phyloP scores from a whole-genome alignment of 1,284 basidiomycete species.

The Irpex sp. region DNA sequence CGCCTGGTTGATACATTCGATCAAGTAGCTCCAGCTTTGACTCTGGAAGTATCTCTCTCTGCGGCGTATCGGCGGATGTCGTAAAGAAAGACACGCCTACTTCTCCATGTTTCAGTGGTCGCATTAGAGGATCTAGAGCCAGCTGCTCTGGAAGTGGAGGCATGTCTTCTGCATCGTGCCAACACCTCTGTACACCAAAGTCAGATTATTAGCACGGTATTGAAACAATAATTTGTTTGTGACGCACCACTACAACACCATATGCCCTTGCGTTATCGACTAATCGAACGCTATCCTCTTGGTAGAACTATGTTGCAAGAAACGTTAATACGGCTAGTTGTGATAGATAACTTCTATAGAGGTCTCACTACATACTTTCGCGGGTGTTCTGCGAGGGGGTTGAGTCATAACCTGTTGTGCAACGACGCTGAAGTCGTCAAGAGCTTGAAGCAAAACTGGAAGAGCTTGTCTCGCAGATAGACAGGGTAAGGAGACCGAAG shows the following conservation, averaged over 20 bases:
- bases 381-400: slow-evolving; percentile 8
- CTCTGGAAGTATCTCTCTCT: slow-evolving; percentile 70
- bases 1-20: slow-evolving; percentile 77
- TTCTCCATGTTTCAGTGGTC: slow-evolving; percentile 75
- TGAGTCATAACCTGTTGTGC: background rate
- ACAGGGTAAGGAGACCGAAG: background rate
- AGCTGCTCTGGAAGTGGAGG: slow-evolving; percentile 38
- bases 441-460: background rate
- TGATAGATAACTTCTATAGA: background rate
- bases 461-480: background rate
- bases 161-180: slow-evolving; percentile 77
- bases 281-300: slow-evolving; percentile 69
- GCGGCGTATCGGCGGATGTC: slow-evolving; percentile 30
- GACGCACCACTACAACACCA: slow-evolving; percentile 53
- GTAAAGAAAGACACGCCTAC: slow-evolving; percentile 77
- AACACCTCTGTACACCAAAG: slow-evolving; percentile 58
- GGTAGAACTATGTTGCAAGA: slow-evolving; percentile 55
- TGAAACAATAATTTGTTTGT: background rate
- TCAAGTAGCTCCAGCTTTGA: slow-evolving; percentile 72
- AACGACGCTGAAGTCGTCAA: background rate
- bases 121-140: slow-evolving; percentile 63
- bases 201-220: background rate
- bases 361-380: slow-evolving; percentile 11
- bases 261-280: slow-evolving; percentile 38
- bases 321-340: background rate